A percentile compares a stretch with the other conserved stretches of the same genome.
phyloP scores from a whole-genome alignment of 345 rosid genomes.

The Erodium maritimum region DNA sequence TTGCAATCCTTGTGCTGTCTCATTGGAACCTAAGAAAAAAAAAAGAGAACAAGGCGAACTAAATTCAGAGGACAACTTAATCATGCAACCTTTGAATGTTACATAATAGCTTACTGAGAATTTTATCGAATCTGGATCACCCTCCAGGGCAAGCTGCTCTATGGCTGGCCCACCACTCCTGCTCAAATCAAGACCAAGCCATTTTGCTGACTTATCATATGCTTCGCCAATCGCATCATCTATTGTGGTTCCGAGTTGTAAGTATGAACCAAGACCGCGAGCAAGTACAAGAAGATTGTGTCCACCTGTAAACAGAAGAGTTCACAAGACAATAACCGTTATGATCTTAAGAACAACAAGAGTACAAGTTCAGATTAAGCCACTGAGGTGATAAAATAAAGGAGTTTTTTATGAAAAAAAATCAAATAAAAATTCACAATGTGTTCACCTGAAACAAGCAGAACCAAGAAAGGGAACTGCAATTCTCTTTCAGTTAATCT shows the following conservation, averaged over 20 bases:
- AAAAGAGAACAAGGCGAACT: not conserved
- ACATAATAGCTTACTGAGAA: slow-evolving; percentile 37
- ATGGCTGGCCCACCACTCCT: slow-evolving; percentile 94
- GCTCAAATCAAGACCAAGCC: slow-evolving; percentile 91
- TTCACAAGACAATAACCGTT: not conserved
- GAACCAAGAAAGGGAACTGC: slow-evolving; percentile 83
- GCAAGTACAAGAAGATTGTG: slow-evolving; percentile 84
- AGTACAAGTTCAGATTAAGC: slow-evolving; percentile 10
- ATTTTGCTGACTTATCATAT: slow-evolving; percentile 87
- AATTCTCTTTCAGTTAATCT: slow-evolving; percentile 63
- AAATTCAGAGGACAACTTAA: too few relatives aligned
- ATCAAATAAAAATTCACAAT: not conserved
- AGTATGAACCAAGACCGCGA: slow-evolving; percentile 72
- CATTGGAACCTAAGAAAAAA: slow-evolving; percentile 58
- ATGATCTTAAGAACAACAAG: not conserved
- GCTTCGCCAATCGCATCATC: slow-evolving; percentile 99
- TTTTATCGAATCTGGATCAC: slow-evolving; percentile 62
- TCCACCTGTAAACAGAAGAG: slow-evolving; percentile 42
- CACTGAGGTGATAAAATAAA: too few relatives aligned
- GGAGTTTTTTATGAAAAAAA: not conserved
- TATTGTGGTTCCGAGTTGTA: slow-evolving; percentile 82
- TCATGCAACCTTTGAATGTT: too few relatives aligned
- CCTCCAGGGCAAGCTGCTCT: slow-evolving; percentile 83
- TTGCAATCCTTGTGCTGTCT: slow-evolving; percentile 84
- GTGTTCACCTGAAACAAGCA: slow-evolving; percentile 71